A percentile compares a stretch with the other conserved stretches of the same genome.
These are phyloP conservation scores for Apodospora peruviana DNA, from an alignment of 495 filamentous ascomycete genomes.

Conservation along the genomic window DNA sequence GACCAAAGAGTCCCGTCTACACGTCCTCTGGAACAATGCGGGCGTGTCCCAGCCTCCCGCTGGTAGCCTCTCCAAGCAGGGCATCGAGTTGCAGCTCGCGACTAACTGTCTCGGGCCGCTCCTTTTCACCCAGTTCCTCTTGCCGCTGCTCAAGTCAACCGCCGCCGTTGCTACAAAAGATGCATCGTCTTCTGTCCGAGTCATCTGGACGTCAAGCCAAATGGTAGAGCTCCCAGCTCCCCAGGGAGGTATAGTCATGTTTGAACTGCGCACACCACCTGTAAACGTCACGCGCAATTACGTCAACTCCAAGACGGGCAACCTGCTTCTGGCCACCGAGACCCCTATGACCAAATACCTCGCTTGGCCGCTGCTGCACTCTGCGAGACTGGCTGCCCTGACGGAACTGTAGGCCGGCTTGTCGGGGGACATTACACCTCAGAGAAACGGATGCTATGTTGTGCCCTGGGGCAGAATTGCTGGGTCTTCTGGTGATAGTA, in stretches of 20 bases:
- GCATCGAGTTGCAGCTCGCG: constrained; percentile 20
- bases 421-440: constrained; percentile 25
- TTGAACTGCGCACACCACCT: constrained; percentile 17
- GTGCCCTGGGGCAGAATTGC: constrained; percentile 37
- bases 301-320: constrained; percentile 34
- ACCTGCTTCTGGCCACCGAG: constrained; percentile 31
- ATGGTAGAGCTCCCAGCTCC: constrained; percentile 16
- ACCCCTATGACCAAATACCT: constrained; percentile 12
- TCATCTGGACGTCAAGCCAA: constrained; percentile 1
- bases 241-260: constrained; percentile 25
- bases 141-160: constrained; percentile 1
- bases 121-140: constrained; percentile 2
- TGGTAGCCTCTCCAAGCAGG: constrained; percentile 29
- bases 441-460: constrained; percentile 34
- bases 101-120: constrained; percentile 4
- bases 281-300: constrained; percentile 24
- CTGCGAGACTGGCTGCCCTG: constrained; percentile 29
- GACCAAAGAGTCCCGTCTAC: constrained; percentile 14
- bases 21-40: constrained; percentile 27
- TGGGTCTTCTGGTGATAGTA: neutral
- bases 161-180: neutral
- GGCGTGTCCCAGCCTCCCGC: constrained; percentile 32
- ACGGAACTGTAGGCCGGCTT: constrained; percentile 41
- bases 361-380: constrained; percentile 24
- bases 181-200: neutral